Base-by-base conservation (phyloP, 441 rosid species). In the Dalechampia spathulata region DNA sequence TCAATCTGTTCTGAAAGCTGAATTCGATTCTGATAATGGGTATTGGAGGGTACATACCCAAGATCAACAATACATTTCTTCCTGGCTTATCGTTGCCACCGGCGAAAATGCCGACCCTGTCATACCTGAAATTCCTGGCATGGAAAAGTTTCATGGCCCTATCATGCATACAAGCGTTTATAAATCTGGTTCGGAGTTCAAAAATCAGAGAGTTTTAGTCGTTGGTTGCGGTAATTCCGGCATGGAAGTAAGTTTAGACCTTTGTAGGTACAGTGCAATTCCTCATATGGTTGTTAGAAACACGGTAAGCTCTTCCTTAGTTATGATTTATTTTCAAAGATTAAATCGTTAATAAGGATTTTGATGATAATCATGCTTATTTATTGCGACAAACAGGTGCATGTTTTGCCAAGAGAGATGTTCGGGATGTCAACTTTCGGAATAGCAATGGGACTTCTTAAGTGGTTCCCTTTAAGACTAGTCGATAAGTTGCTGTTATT, bases 141-240 rank as follows among this genome's bases (percentile, higher is more conserved):
- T 82, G n/a, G 63, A 72, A 22, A 85, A 61, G 68, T 92, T 92
- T 44, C 11, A 60, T 0, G 97, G 97, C 1, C 57, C 63, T 20
- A 64, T 80, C 23, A 49, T 80, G 1, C 99, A 92, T 50, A 79
- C 99, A 0, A 89, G 90, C 58, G 68, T 41, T 6, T 92, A 86
- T 37, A 86, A 89, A 58, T 78, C 90, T 43, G 99, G 96, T 58
- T 78, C 78, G 3, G 76, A 50, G 52, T 92, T 82, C 52, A 70
- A 62, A 55, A 76, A 79, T 72, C 70, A 75, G 55, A 77, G 61
- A 57, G 95, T 92, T 52, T 61, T 92, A 59, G 97, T 92, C 4
- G 57, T 92, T 26, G 97, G 99, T 1, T 86, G 99, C 72, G 99
- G 99, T 1, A 92, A 92, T 65, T 92, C 99, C 0, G 96, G 97